Evolutionary conservation across 352 stramenopile genomes (phyloP).

Genomic region (Phytophthora litchii): DNA sequence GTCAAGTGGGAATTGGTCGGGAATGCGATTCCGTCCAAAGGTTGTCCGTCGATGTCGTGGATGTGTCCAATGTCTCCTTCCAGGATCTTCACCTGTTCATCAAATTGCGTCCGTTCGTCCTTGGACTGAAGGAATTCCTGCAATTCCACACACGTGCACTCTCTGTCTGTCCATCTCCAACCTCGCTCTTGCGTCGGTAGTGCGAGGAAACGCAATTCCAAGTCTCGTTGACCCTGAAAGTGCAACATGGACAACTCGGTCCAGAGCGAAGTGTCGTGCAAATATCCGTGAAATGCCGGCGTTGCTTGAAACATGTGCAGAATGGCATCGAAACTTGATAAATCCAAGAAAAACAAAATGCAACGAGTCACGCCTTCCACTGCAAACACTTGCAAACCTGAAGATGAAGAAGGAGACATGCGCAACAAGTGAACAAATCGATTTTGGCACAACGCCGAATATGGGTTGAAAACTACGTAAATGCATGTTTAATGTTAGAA

Average conservation of each 20-base stretch:
- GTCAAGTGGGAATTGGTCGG: conserved; percentile 46
- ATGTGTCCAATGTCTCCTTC: conserved; percentile 45
- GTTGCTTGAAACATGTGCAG: conserved; percentile 7
- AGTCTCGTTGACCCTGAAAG: conserved; percentile 26
- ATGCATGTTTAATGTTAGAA: too few relatives aligned
- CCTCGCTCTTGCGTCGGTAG: too few relatives aligned
- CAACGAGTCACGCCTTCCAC: conserved; percentile 23
- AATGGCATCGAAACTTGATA: conserved; percentile 5
- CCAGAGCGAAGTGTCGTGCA: conserved; percentile 47
- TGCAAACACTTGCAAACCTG: conserved; percentile 28
- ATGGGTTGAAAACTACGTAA: too few relatives aligned
- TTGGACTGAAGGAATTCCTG: too few relatives aligned
- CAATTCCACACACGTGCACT: too few relatives aligned
- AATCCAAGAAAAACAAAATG: conserved; percentile 33
- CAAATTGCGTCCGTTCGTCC: conserved; percentile 16
- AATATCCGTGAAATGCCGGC: conserved; percentile 23
- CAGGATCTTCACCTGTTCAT: conserved; percentile 32
- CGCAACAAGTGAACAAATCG: too few relatives aligned
- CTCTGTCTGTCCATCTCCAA: too few relatives aligned
- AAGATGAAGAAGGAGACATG: too few relatives aligned
- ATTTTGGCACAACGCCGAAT: too few relatives aligned
- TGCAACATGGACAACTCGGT: conserved; percentile 35
- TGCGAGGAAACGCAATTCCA: too few relatives aligned
- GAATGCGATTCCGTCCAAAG: conserved; percentile 49
- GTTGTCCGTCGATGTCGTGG: conserved; percentile 24